Conservation (phyloP, 2,329 filamentous ascomycete species). For the Mycosphaerelloides madeirae region DNA sequence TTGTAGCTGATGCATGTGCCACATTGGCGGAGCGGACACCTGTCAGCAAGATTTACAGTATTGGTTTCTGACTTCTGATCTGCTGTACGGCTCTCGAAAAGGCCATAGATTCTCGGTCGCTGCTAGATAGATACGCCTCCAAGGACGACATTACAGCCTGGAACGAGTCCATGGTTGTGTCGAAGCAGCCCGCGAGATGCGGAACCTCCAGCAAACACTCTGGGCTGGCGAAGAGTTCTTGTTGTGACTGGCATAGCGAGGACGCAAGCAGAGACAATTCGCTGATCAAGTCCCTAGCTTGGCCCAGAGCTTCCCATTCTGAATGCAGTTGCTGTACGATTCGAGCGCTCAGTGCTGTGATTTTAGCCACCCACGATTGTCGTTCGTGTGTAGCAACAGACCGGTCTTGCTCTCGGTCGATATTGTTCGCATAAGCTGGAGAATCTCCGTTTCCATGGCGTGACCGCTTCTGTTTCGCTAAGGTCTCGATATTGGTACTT, state of each 20-base stretch:
- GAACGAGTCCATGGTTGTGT: constrained; percentile 10
- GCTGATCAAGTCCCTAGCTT: constrained; percentile 7
- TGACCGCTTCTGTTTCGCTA: not conserved
- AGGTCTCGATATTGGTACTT: constrained; percentile 4
- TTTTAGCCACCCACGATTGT: constrained; percentile 6
- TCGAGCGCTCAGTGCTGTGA: constrained; percentile 11
- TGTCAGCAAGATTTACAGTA: constrained; percentile 19
- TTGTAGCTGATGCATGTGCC: constrained; percentile 19
- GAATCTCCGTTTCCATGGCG: not conserved
- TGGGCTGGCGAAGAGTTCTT: constrained; percentile 4
- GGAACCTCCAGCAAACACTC: not conserved
- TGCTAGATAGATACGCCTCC: not conserved
- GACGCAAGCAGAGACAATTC: constrained; percentile 20
- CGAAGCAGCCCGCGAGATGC: constrained; percentile 9
- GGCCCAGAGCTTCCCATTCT: not conserved
- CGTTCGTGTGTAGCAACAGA: not conserved
- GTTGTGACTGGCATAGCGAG: constrained; percentile 21
- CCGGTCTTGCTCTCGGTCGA: not conserved
- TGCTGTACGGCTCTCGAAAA: constrained; percentile 14
- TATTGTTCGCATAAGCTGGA: not conserved
- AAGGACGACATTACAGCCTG: constrained; percentile 4
- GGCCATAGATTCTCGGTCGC: not conserved
- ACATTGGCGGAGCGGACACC: not conserved
- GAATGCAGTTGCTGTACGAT: constrained; percentile 12
- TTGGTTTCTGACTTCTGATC: constrained; percentile 17